These are phyloP conservation scores for Theobroma grandiflorum DNA, from an alignment of 441 rosid species.

Conservation along the genomic window DNA sequence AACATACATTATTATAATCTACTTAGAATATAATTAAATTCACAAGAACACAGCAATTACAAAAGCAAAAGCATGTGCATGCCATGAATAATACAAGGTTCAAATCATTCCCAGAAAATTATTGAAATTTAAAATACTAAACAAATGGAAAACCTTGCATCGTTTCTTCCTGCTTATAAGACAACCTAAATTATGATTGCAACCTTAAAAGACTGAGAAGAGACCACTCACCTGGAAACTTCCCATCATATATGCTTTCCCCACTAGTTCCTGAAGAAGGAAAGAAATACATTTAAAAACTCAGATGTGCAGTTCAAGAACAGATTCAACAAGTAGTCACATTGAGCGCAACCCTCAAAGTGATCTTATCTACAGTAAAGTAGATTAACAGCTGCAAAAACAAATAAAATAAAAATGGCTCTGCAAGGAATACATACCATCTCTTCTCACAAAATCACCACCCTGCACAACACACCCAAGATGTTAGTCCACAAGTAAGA, in stretches of 20 bases:
- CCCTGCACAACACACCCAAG: slow-evolving; percentile 69
- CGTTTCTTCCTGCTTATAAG: not conserved
- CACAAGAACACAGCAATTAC: not conserved
- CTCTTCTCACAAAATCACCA: slow-evolving; percentile 88
- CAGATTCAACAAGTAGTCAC: not conserved
- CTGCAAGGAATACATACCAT: slow-evolving; percentile 63
- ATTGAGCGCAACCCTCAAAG: not conserved
- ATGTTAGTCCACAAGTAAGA: slow-evolving; percentile 40
- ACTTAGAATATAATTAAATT: not conserved
- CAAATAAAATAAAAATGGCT: not conserved
- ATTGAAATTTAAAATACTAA: not conserved
- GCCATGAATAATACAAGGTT: not conserved
- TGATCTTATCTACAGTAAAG: not conserved
- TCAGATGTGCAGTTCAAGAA: not conserved
- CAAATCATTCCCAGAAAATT: not conserved
- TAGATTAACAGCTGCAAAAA: not conserved
- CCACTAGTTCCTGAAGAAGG: slow-evolving; percentile 78
- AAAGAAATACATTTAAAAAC: slow-evolving; percentile 24
- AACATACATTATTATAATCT: not conserved
- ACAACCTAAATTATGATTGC: slow-evolving; percentile 7
- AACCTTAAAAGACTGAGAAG: not conserved
- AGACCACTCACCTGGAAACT: slow-evolving; percentile 82
- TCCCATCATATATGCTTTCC: slow-evolving; percentile 84
- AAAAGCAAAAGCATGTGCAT: slow-evolving; percentile 8
- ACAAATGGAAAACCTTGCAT: not conserved